Conservation (phyloP, 371 early-diverging fungal genomes). For the Coemansia sp. region DNA sequence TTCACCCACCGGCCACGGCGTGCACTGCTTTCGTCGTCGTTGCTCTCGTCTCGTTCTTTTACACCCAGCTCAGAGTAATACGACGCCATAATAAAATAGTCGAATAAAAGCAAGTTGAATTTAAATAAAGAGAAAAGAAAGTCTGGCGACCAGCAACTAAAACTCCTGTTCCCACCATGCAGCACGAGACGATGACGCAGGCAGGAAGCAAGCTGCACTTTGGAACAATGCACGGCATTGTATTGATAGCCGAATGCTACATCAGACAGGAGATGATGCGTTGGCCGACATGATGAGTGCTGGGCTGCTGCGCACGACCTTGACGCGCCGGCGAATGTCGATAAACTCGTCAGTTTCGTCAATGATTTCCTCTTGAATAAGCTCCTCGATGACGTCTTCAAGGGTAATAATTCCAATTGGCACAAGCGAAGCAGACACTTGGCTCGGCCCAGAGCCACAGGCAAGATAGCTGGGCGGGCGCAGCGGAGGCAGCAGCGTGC, state of each 20-base stretch:
- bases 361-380: constrained; percentile 86
- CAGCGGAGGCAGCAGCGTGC: background rate
- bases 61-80: constrained; percentile 39
- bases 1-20: constrained; percentile 36
- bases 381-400: constrained; percentile 96
- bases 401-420: constrained; percentile 92
- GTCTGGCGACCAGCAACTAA: background rate
- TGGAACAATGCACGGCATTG: background rate
- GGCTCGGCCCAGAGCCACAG: background rate
- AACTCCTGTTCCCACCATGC: background rate
- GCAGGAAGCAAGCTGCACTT: background rate
- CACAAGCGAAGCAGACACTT: constrained; percentile 9
- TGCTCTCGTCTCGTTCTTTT: constrained; percentile 32
- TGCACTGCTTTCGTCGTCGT: constrained; percentile 2
- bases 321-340: constrained; percentile 62
- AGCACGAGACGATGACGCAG: background rate
- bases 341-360: constrained; percentile 94
- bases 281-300: constrained; percentile 7
- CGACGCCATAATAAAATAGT: constrained; percentile 28
- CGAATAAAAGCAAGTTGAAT: background rate
- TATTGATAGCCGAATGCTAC: background rate
- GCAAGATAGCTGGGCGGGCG: constrained; percentile 1
- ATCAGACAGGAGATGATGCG: background rate
- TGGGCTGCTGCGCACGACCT: constrained; percentile 52
- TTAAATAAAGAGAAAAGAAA: background rate